Percentiles rank a stretch among this genome's conserved stretches.
Conservation (phyloP, 2,329 filamentous ascomycete species). For the Stromatinia cepivora region DNA sequence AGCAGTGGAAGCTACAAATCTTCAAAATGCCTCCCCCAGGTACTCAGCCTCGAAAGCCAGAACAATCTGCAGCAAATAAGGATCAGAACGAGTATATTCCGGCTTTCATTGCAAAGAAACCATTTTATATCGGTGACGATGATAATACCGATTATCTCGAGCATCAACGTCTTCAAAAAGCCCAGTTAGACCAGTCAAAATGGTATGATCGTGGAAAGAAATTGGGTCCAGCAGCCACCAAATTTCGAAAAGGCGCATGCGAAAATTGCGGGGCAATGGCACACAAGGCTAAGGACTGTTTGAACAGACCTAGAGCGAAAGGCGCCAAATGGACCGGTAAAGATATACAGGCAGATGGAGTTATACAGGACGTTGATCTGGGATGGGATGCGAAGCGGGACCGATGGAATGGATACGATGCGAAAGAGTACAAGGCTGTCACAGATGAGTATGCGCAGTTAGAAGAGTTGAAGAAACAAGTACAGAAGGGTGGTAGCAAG, state of each 20-base stretch:
- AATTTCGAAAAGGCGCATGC: constrained; percentile 96
- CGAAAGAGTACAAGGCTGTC: constrained; percentile 81
- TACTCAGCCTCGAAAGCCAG: constrained; percentile 40
- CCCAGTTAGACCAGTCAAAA: constrained; percentile 66
- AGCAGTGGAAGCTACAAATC: background rate
- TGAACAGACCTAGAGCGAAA: constrained; percentile 82
- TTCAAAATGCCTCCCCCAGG: constrained; percentile 45
- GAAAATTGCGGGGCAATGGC: constrained; percentile 98
- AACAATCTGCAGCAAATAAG: constrained; percentile 57
- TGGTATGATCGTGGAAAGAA: constrained; percentile 94
- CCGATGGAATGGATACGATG: constrained; percentile 97
- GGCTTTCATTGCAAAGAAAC: constrained; percentile 95
- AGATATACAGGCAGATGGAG: constrained; percentile 91
- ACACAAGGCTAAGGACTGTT: constrained; percentile 91
- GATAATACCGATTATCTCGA: constrained; percentile 86
- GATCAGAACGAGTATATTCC: constrained; percentile 99
- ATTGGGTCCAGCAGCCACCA: constrained; percentile 83
- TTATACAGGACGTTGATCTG: constrained; percentile 79
- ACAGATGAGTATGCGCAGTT: constrained; percentile 86
- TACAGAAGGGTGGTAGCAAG: constrained; percentile 47
- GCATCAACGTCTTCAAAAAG: constrained; percentile 81
- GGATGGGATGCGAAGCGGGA: constrained; percentile 98
- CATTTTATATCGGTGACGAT: constrained; percentile 87
- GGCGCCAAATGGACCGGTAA: constrained; percentile 90
- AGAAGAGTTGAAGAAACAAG: constrained; percentile 67